Evolutionary conservation across 805 yeast species (phyloP).

Genomic region (Ogataea sp.): DNA sequence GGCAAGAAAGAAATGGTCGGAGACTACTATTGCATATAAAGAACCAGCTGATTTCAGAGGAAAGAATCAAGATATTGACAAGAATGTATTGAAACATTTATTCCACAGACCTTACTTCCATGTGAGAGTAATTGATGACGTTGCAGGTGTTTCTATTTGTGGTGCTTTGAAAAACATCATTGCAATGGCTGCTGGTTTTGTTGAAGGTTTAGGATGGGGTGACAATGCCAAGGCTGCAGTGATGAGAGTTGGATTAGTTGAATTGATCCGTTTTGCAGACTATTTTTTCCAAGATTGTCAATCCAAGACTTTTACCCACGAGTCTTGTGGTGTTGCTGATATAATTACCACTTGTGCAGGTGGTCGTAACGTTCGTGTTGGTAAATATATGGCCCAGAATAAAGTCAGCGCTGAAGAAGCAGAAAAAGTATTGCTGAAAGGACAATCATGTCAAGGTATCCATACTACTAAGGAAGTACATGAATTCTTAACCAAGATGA

Average conservation of each 20-base stretch:
- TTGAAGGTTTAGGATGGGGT: constrained; percentile 98
- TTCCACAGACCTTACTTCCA: constrained; percentile 99
- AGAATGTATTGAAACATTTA: constrained; percentile 60
- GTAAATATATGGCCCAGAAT: constrained; percentile 73
- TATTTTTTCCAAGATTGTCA: constrained; percentile 70
- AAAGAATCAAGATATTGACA: constrained; percentile 65
- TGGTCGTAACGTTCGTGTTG: constrained; percentile 94
- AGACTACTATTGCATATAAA: constrained; percentile 91
- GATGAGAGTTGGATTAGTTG: constrained; percentile 91
- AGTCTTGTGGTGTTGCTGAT: constrained; percentile 97
- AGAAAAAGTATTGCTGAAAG: constrained; percentile 81
- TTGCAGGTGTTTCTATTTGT: constrained; percentile 92
- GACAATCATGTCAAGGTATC: constrained; percentile 96
- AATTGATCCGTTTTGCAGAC: constrained; percentile 80
- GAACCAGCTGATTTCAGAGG: constrained; percentile 63
- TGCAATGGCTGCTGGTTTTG: constrained; percentile 95
- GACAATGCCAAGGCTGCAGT: constrained; percentile 97
- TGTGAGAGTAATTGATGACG: constrained; percentile 85
- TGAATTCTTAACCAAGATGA: constrained; percentile 56
- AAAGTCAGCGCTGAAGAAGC: constrained; percentile 72
- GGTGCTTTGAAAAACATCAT: constrained; percentile 97
- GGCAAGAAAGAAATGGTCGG: constrained; percentile 93
- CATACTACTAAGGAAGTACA: constrained; percentile 88
- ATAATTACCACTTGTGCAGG: constrained; percentile 96
- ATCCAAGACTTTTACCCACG: constrained; percentile 80